phyloP scores from a whole-genome alignment of 345 rosid genomes.

The Arabidopsis thaliana region DNA sequence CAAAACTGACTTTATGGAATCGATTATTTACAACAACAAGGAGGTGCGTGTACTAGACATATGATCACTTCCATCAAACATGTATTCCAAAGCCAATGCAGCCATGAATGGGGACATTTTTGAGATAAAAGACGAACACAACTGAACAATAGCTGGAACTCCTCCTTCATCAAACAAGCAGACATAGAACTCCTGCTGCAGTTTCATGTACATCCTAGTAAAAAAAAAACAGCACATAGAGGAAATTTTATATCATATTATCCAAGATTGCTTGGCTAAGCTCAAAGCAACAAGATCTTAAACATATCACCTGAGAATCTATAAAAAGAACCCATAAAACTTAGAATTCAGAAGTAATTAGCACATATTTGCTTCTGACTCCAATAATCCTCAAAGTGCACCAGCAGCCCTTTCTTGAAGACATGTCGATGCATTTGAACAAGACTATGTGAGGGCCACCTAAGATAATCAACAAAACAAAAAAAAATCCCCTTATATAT shows the following conservation, averaged over 20 bases:
- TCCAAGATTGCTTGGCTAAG: conserved; percentile 7
- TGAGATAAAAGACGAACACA: conserved; percentile 70
- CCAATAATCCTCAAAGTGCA: conserved; percentile 96
- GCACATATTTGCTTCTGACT: conserved; percentile 89
- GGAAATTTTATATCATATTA: neutral
- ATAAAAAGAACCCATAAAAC: neutral
- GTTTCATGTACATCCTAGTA: conserved; percentile 88
- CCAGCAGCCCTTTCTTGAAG: conserved; percentile 99
- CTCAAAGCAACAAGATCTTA: conserved; percentile 23
- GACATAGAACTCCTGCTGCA: conserved; percentile 85
- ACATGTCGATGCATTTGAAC: conserved; percentile 84
- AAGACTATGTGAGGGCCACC: conserved; percentile 88
- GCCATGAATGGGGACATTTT: conserved; percentile 92
- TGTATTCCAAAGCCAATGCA: conserved; percentile 79
- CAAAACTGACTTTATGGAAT: too few species aligned
- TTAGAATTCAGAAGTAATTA: conserved; percentile 17
- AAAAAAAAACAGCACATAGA: conserved; percentile 23
- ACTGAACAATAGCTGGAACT: conserved; percentile 75
- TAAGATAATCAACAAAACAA: conserved; percentile 49
- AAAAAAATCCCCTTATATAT: too few species aligned
- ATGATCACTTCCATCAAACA: conserved; percentile 66
- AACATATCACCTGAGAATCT: neutral
- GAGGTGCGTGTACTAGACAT: too few species aligned
- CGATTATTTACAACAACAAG: too few species aligned
- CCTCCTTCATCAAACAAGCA: conserved; percentile 87